Conservation (phyloP, 192 early-diverging fungal species). For the Irineochytrium annulatum region DNA sequence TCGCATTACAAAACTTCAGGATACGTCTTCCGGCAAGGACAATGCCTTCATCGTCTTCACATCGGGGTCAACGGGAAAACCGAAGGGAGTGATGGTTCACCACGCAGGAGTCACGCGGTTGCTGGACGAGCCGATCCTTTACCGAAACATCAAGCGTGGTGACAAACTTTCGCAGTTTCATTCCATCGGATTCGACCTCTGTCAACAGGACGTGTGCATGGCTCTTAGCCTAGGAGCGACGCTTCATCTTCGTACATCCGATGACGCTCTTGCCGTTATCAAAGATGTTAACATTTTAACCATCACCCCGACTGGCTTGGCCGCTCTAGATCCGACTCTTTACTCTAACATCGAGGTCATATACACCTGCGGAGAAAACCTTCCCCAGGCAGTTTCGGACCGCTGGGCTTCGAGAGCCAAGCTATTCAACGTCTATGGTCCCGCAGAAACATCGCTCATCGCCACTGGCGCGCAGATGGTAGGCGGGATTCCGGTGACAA, state of each 20-base stretch:
- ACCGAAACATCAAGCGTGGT: not conserved
- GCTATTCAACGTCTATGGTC: constrained; percentile 25
- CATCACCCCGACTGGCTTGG: constrained; percentile 30
- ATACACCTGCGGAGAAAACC: constrained; percentile 20
- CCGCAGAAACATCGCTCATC: constrained; percentile 22
- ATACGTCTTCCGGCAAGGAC: not conserved
- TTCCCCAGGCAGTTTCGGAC: constrained; percentile 11
- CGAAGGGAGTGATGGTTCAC: constrained; percentile 32
- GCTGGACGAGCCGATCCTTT: not conserved
- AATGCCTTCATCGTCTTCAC: constrained; percentile 27
- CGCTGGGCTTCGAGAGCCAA: constrained; percentile 22
- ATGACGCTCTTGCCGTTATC: constrained; percentile 16
- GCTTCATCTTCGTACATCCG: constrained; percentile 22
- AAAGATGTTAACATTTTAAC: constrained; percentile 12
- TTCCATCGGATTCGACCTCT: constrained; percentile 27
- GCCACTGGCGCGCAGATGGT: not conserved
- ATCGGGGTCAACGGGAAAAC: constrained; percentile 40
- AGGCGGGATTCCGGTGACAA: constrained; percentile 10
- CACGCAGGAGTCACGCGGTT: constrained; percentile 25
- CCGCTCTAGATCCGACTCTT: constrained; percentile 17
- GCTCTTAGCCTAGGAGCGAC: constrained; percentile 17
- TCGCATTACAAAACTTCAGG: not conserved
- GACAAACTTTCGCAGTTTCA: constrained; percentile 10
- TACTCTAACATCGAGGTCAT: constrained; percentile 27
- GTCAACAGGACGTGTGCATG: constrained; percentile 19